Evolutionary conservation across 805 yeast genomes (phyloP).

Genomic region (Wickerhamiella hasegawae): DNA sequence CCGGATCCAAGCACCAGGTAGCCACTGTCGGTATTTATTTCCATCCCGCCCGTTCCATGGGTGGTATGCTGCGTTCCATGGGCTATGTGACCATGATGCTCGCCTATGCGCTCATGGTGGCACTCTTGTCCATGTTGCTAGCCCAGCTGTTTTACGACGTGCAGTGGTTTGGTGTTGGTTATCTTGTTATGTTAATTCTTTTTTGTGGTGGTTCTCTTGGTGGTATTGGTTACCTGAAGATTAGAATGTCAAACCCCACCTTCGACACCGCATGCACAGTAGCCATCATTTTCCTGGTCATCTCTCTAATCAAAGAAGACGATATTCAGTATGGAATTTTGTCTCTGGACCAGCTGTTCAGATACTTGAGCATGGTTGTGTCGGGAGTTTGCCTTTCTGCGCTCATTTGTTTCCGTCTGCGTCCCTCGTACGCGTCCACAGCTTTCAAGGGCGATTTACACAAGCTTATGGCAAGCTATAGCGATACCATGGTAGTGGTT

Average conservation of each 20-base stretch:
- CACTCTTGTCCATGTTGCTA: conserved; percentile 35
- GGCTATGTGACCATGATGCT: conserved; percentile 42
- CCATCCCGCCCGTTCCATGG: conserved; percentile 66
- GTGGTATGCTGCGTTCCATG: conserved; percentile 64
- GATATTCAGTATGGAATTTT: conserved; percentile 40
- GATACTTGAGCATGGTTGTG: conserved; percentile 40
- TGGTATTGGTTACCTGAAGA: conserved; percentile 51
- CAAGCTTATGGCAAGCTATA: conserved; percentile 35
- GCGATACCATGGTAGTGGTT: conserved; percentile 31
- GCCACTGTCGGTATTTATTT: conserved; percentile 77
- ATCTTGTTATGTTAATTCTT: conserved; percentile 34
- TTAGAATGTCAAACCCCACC: conserved; percentile 45
- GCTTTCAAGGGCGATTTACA: conserved; percentile 32
- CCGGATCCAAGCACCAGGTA: conserved; percentile 65
- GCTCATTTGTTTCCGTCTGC: conserved; percentile 40
- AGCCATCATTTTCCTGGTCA: conserved; percentile 53
- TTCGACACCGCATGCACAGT: conserved; percentile 72
- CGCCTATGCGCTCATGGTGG: conserved; percentile 35
- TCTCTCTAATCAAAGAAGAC: conserved; percentile 63
- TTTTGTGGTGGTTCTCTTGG: conserved; percentile 44
- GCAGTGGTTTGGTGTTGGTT: conserved; percentile 35
- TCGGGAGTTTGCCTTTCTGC: conserved; percentile 47
- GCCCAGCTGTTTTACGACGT: conserved; percentile 30
- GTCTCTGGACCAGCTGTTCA: conserved; percentile 36
- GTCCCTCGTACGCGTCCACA: conserved; percentile 45